phyloP scores from a whole-genome alignment of 2,329 filamentous ascomycete species.

The Xylaria sp. region DNA sequence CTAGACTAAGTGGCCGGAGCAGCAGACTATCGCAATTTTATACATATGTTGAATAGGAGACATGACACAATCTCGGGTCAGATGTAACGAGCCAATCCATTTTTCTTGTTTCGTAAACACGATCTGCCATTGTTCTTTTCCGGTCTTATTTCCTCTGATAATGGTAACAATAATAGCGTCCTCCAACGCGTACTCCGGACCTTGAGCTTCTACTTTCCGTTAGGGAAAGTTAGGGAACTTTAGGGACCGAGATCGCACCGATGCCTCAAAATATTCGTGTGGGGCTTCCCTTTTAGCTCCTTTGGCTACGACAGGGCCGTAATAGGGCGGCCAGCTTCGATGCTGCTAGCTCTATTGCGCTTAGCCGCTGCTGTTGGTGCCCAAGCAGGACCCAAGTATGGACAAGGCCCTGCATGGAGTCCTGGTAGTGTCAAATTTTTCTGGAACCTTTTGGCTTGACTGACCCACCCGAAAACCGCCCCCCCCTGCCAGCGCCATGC shows the following conservation, averaged over 20 bases:
- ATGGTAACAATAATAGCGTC: not conserved
- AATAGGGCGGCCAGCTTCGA: not conserved
- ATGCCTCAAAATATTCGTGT: constrained; percentile 27
- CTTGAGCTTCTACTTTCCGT: constrained; percentile 33
- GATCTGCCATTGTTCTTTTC: constrained; percentile 10
- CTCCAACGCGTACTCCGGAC: not conserved
- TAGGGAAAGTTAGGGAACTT: constrained; percentile 23
- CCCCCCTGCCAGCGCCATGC: not conserved
- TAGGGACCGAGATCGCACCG: constrained; percentile 37
- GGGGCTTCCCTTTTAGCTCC: constrained; percentile 29
- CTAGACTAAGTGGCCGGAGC: not conserved
- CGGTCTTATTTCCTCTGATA: constrained; percentile 30
- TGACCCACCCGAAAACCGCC: not conserved
- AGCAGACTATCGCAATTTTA: constrained; percentile 25
- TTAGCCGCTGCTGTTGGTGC: constrained; percentile 18
- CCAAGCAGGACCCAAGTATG: constrained; percentile 12
- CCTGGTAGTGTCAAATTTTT: not conserved
- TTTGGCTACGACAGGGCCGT: constrained; percentile 17
- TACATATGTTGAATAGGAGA: constrained; percentile 12
- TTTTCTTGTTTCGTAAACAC: constrained; percentile 27
- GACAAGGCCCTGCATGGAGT: not conserved
- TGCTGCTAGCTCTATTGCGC: not conserved
- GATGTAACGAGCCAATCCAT: constrained; percentile 17
- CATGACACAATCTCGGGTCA: not conserved
- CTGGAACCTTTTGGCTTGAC: constrained; percentile 4